phyloP scores from a whole-genome alignment of 495 filamentous ascomycete genomes.

The Penicillium subrubescens region DNA sequence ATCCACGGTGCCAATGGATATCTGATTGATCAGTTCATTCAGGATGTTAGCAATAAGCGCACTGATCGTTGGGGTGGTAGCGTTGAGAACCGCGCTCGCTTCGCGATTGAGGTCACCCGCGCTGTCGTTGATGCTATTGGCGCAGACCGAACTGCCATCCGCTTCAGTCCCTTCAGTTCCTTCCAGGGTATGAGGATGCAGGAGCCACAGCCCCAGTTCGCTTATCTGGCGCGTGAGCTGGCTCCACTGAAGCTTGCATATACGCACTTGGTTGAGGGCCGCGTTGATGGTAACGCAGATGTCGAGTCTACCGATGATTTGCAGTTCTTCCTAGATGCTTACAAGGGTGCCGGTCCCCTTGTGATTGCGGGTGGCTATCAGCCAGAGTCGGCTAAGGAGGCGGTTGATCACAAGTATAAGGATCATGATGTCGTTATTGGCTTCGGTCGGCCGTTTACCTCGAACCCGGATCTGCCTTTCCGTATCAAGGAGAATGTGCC shows the following conservation, averaged over 20 bases:
- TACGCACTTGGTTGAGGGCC: conserved; percentile 63
- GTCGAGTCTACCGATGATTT: conserved; percentile 47
- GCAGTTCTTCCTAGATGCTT: conserved; percentile 48
- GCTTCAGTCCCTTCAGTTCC: conserved; percentile 62
- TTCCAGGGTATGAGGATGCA: conserved; percentile 73
- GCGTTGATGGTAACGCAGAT: conserved; percentile 50
- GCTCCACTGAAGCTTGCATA: conserved; percentile 63
- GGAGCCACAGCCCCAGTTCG: conserved; percentile 65
- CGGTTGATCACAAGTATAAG: conserved; percentile 56
- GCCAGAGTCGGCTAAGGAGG: conserved; percentile 45
- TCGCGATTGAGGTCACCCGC: conserved; percentile 63
- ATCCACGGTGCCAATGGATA: conserved; percentile 77
- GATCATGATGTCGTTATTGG: conserved; percentile 55
- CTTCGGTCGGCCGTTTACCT: conserved; percentile 67
- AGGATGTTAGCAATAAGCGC: conserved; percentile 62
- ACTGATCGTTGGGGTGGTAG: conserved; percentile 72
- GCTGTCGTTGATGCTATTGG: conserved; percentile 68
- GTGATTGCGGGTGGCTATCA: conserved; percentile 64
- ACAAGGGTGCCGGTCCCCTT: conserved; percentile 52
- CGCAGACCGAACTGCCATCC: conserved; percentile 60
- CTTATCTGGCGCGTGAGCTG: conserved; percentile 54
- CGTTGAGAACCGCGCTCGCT: conserved; percentile 68
- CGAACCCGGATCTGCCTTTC: conserved; percentile 72
- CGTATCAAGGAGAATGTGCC: conserved; percentile 58
- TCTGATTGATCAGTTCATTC: conserved; percentile 73